Percentiles rank a stretch among this genome's conserved stretches.
These are phyloP conservation scores for Alternaria dauci DNA, from an alignment of 2,329 filamentous ascomycete species.

Conservation along the genomic window DNA sequence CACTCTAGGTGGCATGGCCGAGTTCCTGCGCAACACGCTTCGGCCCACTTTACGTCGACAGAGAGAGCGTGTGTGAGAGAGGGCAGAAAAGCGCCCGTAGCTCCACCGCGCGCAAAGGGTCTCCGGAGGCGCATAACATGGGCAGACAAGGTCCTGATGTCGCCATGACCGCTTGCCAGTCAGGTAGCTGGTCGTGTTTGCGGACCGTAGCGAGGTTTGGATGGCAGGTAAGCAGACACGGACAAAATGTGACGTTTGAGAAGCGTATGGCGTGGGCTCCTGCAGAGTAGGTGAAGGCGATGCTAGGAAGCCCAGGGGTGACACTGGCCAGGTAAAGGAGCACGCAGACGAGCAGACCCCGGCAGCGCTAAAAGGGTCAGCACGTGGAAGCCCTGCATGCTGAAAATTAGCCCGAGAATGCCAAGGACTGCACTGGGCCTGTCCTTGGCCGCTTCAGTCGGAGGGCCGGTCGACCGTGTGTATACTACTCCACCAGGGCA, in stretches of 20 bases:
- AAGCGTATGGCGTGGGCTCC: slow-evolving; percentile 25
- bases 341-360: slow-evolving; percentile 12
- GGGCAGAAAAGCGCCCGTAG: slow-evolving; percentile 18
- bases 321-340: slow-evolving; percentile 13
- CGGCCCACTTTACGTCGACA: slow-evolving; percentile 33
- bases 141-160: slow-evolving; percentile 19
- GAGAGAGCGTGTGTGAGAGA: slow-evolving; percentile 1
- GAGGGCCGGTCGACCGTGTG: slow-evolving; percentile 8
- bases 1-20: slow-evolving; percentile 27
- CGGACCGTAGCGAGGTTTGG: slow-evolving; percentile 29
- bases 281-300: slow-evolving; percentile 28
- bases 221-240: slow-evolving; percentile 20
- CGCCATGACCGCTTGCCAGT: slow-evolving; percentile 20
- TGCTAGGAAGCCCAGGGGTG: slow-evolving; percentile 15
- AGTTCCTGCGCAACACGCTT: slow-evolving; percentile 31
- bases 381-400: slow-evolving; percentile 38
- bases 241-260: slow-evolving; percentile 32
- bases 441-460: slow-evolving; percentile 14
- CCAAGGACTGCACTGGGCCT: slow-evolving; percentile 9
- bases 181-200: slow-evolving; percentile 17
- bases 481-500: not conserved
- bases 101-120: slow-evolving; percentile 25
- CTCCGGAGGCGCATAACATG: slow-evolving; percentile 18
- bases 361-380: slow-evolving; percentile 23
- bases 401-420: slow-evolving; percentile 19